Evolutionary conservation across 1,284 basidiomycete genomes (phyloP), one percentile per base, ranked within the genome.

Genomic region (Mycosarcoma mackinlayi): DNA sequence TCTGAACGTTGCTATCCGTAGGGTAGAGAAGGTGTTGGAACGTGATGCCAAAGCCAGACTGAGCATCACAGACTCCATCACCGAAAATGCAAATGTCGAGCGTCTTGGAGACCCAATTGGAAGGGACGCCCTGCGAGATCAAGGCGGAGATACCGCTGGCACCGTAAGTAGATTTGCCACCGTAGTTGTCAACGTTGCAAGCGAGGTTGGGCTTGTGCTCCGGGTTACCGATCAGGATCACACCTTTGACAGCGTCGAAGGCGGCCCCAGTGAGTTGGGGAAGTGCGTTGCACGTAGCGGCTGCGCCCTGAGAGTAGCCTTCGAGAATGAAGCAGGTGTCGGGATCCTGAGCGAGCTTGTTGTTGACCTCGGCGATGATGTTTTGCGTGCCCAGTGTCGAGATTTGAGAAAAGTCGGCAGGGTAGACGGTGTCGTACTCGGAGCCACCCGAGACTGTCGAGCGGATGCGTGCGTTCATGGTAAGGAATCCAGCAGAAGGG

Each of bases 141-240:
- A 33, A 3, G 16, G 40, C 54, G 33, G 19, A 46, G 3, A 76
- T 16, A 13, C 77, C 78, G 27, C 45, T 61, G 23, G 69, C 69
- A 31, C 60, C 61, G 27, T n/a, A 38, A 10, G 77, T 79, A 6
- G 56, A 65, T 3, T 60, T 74, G 8, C 78, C 77, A 13, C 80
- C 81, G 31, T 55, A 37, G 10, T 45, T 47, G 38, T 82, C 80
- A 41, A 76, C 67, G 49, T 83, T 83, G 57, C 77, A 79, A 10
- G 74, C 68, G 25, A 79, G 65, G 19, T 65, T 63, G 37, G 77
- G 47, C 54, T 73, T 75, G 51, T 80, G 76, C 7, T 64, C 38
- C 4, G 81, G 81, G 63, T 82, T 74, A 28, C 81, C 81, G 30
- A 82, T 67, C n/a, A 81, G 58, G 46, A 83, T 64, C 21, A 83